Conservation (phyloP, 140 eudicot genomes). For the Cichorium intybus region DNA sequence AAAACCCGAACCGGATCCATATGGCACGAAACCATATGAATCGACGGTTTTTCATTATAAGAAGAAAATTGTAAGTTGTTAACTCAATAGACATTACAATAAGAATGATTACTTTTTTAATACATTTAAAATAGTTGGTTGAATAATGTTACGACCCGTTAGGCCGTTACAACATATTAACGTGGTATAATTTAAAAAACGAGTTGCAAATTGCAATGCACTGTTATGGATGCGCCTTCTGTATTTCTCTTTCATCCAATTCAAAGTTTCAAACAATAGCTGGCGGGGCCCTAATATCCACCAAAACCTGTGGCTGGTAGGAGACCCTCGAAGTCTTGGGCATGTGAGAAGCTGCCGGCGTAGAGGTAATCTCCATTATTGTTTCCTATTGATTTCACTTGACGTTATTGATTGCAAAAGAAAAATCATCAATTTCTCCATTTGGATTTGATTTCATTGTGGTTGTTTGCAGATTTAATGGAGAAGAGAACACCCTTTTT, state of each 20-base stretch:
- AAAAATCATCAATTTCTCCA: not conserved
- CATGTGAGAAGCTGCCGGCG: not conserved
- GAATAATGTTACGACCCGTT: no score
- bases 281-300: not conserved
- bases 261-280: not conserved
- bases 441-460: not conserved
- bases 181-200: no score
- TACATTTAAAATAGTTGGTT: no score
- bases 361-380: not conserved
- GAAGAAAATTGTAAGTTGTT: no score
- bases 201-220: no score
- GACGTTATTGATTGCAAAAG: not conserved
- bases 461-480: constrained; percentile 6
- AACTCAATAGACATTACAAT: no score
- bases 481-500: constrained; percentile 10
- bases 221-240: no score
- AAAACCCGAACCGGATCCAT: no score
- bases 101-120: no score
- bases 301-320: not conserved
- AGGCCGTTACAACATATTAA: no score
- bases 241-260: not conserved
- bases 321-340: not conserved
- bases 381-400: not conserved
- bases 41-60: no score
- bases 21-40: no score